Base-by-base conservation (phyloP, 768 basidiomycete genomes). In the Grammothele lineata region DNA sequence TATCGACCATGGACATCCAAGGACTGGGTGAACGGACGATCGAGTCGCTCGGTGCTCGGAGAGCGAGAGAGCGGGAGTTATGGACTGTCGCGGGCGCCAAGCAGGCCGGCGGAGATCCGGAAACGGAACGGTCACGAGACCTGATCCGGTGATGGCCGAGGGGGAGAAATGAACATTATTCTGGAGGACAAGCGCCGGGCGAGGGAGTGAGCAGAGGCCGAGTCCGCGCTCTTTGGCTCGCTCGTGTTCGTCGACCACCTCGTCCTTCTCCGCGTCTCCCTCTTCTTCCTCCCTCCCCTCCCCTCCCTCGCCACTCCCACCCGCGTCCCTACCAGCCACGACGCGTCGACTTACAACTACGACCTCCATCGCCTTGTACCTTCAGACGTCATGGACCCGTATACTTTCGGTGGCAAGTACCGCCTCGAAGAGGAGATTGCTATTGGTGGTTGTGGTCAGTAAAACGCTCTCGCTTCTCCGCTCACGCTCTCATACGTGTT, bases 341-440 rank as follows among this genome's bases (percentile, higher is more conserved):
- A 26, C 48, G 23, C 34, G 17, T 24, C 18, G 10, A 34, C 18
- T n/a, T 18, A 15, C 8, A 15, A 30, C 30, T 34, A n/a, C 27
- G 18, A n/a, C 33, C 19, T 21, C 26, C 8, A 4, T 5, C 17
- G n/a, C 12, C 18, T n/a, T 23, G 12, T 25, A 3, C 7, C 9
- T n/a, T n/a, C n/a, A n/a, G n/a, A n/a, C 37, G 32, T 26, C 48
- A 68, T 66, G 66, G 64, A 66, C 39, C 37, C 51, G 7, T 62
- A 55, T 44, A 76, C 72, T 17, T 84, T 88, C 56, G 87, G 82
- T 45, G 85, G 86, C 37, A 87, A 87, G 60, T 88, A 88, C 65
- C 75, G 80, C 49, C 71, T 88, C 30, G 85, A 86, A 61, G 83
- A 87, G 58, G 85, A 87, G 66, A 83, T 89, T 56, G 87, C 84